Evolutionary conservation across 257 asterid genomes (phyloP).

Genomic region (Jaltomata sinuosa): DNA sequence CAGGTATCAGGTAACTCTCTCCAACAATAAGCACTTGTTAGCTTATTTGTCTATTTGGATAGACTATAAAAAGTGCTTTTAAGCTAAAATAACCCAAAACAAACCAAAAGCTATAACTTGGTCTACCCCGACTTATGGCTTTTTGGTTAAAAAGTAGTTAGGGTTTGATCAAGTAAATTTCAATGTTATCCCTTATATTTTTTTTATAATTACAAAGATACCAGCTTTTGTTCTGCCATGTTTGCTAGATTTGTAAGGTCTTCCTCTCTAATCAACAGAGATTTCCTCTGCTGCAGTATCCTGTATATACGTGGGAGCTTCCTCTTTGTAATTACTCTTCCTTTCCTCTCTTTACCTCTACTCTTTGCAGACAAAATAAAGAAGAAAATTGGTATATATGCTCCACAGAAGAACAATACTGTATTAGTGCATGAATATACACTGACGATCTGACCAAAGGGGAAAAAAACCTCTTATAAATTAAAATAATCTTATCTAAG

Average conservation of each 20-base stretch:
- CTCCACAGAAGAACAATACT: neutral
- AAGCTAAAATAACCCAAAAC: neutral
- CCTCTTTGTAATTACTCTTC: neutral
- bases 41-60: neutral
- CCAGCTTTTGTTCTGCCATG: neutral
- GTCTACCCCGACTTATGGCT: neutral
- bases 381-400: neutral
- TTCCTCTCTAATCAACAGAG: neutral
- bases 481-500: neutral
- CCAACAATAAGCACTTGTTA: neutral
- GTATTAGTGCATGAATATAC: neutral
- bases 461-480: neutral
- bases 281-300: neutral
- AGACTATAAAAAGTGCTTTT: neutral
- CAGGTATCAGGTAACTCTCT: no score
- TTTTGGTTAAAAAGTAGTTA: neutral
- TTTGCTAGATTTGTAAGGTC: neutral
- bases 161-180: neutral
- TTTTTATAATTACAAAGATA: neutral
- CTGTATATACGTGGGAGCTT: neutral
- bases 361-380: neutral
- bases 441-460: neutral
- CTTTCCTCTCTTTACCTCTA: neutral
- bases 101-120: neutral
- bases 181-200: neutral